These are phyloP conservation scores for Ogataea haglerorum DNA, from an alignment of 805 yeast genomes.

Conservation along the genomic window DNA sequence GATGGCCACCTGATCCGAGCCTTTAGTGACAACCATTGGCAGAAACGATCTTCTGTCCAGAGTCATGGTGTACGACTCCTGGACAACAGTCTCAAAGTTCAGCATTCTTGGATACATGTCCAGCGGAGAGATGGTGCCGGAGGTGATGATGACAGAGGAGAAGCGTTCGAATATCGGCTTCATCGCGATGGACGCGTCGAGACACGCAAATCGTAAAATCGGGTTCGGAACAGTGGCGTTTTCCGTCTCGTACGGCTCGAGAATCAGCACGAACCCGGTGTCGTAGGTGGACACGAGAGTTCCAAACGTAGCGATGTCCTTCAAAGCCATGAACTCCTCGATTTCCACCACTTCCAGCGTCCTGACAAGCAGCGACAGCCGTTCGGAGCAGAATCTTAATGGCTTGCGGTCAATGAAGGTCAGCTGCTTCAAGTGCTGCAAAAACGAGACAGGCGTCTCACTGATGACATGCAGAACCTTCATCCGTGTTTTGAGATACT, in stretches of 20 bases:
- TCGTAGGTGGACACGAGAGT: constrained; percentile 95
- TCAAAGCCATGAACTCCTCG: constrained; percentile 88
- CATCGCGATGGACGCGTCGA: constrained; percentile 97
- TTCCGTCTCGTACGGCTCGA: constrained; percentile 94
- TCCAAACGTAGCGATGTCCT: constrained; percentile 96
- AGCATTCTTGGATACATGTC: constrained; percentile 99
- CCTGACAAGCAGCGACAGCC: constrained; percentile 81
- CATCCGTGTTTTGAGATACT: constrained; percentile 94
- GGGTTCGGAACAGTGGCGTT: constrained; percentile 97
- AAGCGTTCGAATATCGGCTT: constrained; percentile 95
- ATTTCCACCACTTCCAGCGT: constrained; percentile 84
- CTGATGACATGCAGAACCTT: constrained; percentile 95
- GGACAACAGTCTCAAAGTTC: constrained; percentile 88
- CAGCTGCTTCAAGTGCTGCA: constrained; percentile 88
- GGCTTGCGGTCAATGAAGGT: constrained; percentile 94
- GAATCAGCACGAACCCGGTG: constrained; percentile 81
- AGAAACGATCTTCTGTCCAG: constrained; percentile 86
- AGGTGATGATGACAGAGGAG: constrained; percentile 88
- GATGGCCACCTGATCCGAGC: constrained; percentile 96
- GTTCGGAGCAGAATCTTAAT: constrained; percentile 83
- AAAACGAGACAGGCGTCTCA: constrained; percentile 92
- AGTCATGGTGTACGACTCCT: constrained; percentile 95
- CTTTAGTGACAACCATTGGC: constrained; percentile 95
- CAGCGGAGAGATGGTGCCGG: constrained; percentile 96
- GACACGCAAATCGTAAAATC: constrained; percentile 84